These are phyloP conservation scores for Penstemon barbatus DNA, from an alignment of 257 asterid species.

Conservation along the genomic window DNA sequence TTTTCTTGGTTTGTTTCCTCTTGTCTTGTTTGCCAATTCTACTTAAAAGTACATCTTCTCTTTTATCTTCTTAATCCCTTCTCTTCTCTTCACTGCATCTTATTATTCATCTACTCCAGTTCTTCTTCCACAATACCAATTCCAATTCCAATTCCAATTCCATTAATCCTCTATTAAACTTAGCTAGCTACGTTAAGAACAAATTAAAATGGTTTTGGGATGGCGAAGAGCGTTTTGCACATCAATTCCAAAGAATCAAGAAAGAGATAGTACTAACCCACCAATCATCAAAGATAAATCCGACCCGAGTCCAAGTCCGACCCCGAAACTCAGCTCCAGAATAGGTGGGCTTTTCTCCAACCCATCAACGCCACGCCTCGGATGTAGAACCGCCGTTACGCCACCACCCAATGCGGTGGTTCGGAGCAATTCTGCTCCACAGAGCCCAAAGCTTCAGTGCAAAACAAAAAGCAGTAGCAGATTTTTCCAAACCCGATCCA, in stretches of 20 bases:
- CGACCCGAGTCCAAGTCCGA: conserved; percentile 42
- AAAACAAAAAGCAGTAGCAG: conserved; percentile 58
- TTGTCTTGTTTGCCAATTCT: conserved; percentile 26
- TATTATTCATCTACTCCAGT: no score
- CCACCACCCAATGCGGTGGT: neutral
- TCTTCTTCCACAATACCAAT: neutral
- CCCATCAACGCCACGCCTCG: conserved; percentile 78
- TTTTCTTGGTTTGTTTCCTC: conserved; percentile 20
- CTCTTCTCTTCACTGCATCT: no score
- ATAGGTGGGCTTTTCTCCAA: conserved; percentile 66
- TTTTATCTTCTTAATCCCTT: neutral
- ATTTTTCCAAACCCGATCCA: conserved; percentile 55
- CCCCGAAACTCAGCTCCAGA: conserved; percentile 43
- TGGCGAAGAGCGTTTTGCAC: conserved; percentile 98
- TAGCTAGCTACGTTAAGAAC: no score
- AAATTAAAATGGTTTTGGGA: conserved; percentile 66
- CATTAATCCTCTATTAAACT: no score
- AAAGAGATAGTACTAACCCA: conserved; percentile 14
- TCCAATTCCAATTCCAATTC: conserved; percentile 19
- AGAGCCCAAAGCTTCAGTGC: conserved; percentile 66
- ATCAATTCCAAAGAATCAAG: conserved; percentile 67
- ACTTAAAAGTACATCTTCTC: conserved; percentile 1
- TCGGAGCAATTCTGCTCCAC: conserved; percentile 18
- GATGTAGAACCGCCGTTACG: conserved; percentile 42
- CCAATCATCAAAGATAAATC: neutral